Evolutionary conservation across 768 basidiomycete genomes (phyloP).

Genomic region (Pleurotus sapidus): DNA sequence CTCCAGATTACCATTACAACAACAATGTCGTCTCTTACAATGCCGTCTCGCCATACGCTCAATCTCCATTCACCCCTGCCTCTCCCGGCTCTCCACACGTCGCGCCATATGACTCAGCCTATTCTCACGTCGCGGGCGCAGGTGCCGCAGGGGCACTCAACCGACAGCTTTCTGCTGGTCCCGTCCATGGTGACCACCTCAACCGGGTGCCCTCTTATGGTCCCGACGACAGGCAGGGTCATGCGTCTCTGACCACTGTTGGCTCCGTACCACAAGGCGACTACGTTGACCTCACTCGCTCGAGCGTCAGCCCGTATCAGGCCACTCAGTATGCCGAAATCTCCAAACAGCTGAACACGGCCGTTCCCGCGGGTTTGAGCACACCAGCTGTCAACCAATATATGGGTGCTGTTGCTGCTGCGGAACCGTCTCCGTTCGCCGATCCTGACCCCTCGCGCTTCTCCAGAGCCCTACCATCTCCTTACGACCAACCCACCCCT

Average conservation of each 20-base stretch:
- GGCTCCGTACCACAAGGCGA: conserved; percentile 29
- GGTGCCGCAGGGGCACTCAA: not conserved
- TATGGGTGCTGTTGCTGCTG: not conserved
- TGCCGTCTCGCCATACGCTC: conserved; percentile 1
- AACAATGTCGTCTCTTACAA: not conserved
- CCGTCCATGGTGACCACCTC: not conserved
- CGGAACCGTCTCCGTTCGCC: conserved; percentile 21
- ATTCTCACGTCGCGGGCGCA: not conserved
- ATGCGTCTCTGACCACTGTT: not conserved
- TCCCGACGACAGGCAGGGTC: not conserved
- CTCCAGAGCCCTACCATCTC: not conserved
- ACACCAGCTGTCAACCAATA: conserved; percentile 24
- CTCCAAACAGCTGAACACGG: conserved; percentile 48
- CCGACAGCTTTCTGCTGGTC: not conserved
- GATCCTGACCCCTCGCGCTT: conserved; percentile 13
- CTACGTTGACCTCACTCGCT: conserved; percentile 64
- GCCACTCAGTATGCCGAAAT: conserved; percentile 75
- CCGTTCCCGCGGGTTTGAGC: conserved; percentile 31
- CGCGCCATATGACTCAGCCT: not conserved
- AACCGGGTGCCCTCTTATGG: not conserved
- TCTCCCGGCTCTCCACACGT: not conserved
- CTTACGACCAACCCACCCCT: conserved; percentile 2
- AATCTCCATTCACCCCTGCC: not conserved
- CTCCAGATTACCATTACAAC: not conserved
- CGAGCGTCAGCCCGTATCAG: conserved; percentile 74